phyloP scores from a whole-genome alignment of 1,284 basidiomycete genomes.

The Wolfiporia cocos region DNA sequence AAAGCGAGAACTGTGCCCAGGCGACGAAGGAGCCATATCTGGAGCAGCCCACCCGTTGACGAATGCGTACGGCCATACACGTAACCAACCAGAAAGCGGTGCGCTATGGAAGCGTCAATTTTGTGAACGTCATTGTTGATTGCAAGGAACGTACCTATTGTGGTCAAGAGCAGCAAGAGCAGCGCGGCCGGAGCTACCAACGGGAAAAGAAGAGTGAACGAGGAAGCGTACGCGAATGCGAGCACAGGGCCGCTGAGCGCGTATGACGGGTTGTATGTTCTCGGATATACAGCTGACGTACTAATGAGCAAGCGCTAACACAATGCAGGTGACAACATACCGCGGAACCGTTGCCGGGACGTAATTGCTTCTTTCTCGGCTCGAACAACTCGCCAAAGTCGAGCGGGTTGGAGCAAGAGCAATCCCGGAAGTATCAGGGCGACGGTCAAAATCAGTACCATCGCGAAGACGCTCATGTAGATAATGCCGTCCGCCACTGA shows the following conservation, averaged over 20 bases:
- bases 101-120: slow-evolving; percentile 35
- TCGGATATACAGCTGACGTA: slow-evolving; percentile 60
- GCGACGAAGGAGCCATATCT: slow-evolving; percentile 69
- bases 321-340: slow-evolving; percentile 32
- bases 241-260: slow-evolving; percentile 61
- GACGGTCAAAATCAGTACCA: slow-evolving; percentile 60
- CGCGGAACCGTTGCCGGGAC: slow-evolving; percentile 73
- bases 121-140: not conserved
- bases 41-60: slow-evolving; percentile 64
- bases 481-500: slow-evolving; percentile 65
- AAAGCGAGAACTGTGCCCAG: slow-evolving; percentile 59
- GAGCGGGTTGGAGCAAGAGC: slow-evolving; percentile 61
- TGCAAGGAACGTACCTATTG: slow-evolving; percentile 48
- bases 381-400: slow-evolving; percentile 49
- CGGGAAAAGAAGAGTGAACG: slow-evolving; percentile 70
- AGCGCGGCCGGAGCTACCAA: slow-evolving; percentile 67
- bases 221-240: slow-evolving; percentile 66
- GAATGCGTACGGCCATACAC: slow-evolving; percentile 67
- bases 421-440: slow-evolving; percentile 68
- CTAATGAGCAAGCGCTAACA: slow-evolving; percentile 7
- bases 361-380: slow-evolving; percentile 57
- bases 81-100: slow-evolving; percentile 70
- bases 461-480: slow-evolving; percentile 59
- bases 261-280: slow-evolving; percentile 61
- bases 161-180: slow-evolving; percentile 58